Percentiles rank a stretch among this genome's conserved stretches.
phyloP scores from a whole-genome alignment of 2,329 filamentous ascomycete genomes.

The Apiospora aurea region DNA sequence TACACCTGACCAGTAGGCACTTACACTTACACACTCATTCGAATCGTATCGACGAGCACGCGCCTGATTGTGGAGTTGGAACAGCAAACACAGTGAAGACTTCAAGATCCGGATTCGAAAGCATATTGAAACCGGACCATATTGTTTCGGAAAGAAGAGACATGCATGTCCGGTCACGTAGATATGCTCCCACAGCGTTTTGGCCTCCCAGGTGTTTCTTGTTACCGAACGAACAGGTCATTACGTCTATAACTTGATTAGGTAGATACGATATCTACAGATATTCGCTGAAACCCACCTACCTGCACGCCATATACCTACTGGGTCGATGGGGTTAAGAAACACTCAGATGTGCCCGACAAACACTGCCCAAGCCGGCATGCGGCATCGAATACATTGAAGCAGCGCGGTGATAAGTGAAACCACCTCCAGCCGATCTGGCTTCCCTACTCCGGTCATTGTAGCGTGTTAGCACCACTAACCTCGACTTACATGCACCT shows the following conservation, averaged over 20 bases:
- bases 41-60: not conserved
- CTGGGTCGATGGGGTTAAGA: not conserved
- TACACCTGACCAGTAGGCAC: not conserved
- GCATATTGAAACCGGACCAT: not conserved
- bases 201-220: not conserved
- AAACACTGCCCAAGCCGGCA: not conserved
- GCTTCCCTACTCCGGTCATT: not conserved
- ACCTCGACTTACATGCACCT: slow-evolving; percentile 8
- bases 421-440: not conserved
- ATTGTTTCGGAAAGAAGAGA: slow-evolving; percentile 3
- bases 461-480: not conserved
- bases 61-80: not conserved
- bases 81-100: not conserved
- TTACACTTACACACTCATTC: not conserved
- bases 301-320: not conserved
- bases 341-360: not conserved
- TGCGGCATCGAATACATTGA: not conserved
- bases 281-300: no score
- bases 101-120: not conserved
- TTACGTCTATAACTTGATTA: not conserved
- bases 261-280: no score
- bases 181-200: not conserved
- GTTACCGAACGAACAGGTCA: not conserved
- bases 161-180: slow-evolving; percentile 3
- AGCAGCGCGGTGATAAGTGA: not conserved